Conservation (phyloP, 2,329 filamentous ascomycete genomes). For the Sporothrix phasma region DNA sequence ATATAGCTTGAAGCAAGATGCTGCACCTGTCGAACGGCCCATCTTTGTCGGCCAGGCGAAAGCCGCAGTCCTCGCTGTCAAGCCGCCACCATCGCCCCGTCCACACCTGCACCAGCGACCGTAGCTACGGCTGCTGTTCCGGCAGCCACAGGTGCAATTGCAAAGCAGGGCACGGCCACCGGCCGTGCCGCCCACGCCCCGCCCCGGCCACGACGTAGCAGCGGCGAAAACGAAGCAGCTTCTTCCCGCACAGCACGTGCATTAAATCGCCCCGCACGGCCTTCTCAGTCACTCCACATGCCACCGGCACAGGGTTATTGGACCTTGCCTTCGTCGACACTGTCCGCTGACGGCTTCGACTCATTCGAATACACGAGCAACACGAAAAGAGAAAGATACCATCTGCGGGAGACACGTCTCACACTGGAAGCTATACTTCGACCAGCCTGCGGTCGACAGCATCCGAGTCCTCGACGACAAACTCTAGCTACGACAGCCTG, state of each 20-base stretch:
- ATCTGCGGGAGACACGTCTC: constrained; percentile 61
- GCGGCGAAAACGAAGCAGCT: constrained; percentile 49
- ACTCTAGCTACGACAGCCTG: constrained; percentile 8
- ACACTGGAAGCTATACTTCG: constrained; percentile 34
- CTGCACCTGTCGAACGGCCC: constrained; percentile 35
- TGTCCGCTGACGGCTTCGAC: constrained; percentile 80
- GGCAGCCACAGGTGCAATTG: not conserved
- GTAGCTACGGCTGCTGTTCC: not conserved
- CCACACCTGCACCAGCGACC: not conserved
- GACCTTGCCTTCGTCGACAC: constrained; percentile 51
- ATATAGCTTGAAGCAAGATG: constrained; percentile 42
- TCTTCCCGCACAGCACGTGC: constrained; percentile 11
- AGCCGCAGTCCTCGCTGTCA: not conserved
- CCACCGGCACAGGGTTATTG: constrained; percentile 31
- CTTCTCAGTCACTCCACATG: not conserved
- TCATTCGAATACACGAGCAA: constrained; percentile 98
- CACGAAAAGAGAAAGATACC: constrained; percentile 99
- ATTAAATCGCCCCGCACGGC: constrained; percentile 7
- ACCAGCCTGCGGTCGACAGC: constrained; percentile 26
- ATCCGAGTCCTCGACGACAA: constrained; percentile 22
- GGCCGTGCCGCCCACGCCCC: not conserved
- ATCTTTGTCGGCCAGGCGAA: not conserved
- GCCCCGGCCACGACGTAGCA: constrained; percentile 27
- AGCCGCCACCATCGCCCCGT: not conserved
- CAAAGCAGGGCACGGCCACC: not conserved